phyloP scores from a whole-genome alignment of 176 grass and related monocot species.

The Musa schizocarpa region DNA sequence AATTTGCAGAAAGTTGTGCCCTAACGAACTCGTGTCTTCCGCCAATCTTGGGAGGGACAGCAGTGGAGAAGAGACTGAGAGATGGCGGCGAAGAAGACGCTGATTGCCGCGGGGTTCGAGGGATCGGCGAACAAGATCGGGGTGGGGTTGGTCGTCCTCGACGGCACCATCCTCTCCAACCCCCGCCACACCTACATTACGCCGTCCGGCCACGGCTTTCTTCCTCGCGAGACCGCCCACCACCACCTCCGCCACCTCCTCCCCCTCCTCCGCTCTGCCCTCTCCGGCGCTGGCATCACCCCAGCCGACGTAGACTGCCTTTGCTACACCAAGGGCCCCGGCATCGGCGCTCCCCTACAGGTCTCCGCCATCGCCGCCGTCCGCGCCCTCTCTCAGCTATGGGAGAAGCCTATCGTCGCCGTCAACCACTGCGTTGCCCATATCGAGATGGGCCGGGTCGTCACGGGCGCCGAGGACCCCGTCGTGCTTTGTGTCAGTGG shows the following conservation, averaged over 20 bases:
- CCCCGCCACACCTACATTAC: constrained; percentile 92
- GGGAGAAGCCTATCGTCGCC: constrained; percentile 69
- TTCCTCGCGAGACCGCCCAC: constrained; percentile 79
- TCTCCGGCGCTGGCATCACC: constrained; percentile 29
- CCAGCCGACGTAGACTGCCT: constrained; percentile 61
- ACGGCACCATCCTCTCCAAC: constrained; percentile 74
- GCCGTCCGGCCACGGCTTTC: constrained; percentile 81
- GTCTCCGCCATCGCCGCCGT: constrained; percentile 35
- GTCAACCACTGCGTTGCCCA: constrained; percentile 63
- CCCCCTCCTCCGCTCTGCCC: constrained; percentile 51
- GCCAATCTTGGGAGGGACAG: too few species aligned
- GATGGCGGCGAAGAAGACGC: constrained; percentile 21
- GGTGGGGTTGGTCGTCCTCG: constrained; percentile 62
- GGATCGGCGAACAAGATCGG: constrained; percentile 89
- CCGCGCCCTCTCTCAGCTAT: constrained; percentile 55
- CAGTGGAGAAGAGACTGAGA: too few species aligned
- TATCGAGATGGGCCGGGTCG: constrained; percentile 61
- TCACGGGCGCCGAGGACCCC: constrained; percentile 29
- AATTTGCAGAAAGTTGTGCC: too few species aligned
- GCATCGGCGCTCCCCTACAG: constrained; percentile 86
- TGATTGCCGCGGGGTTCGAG: constrained; percentile 61
- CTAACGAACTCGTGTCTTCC: too few species aligned
- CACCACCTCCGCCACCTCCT: constrained; percentile 47
- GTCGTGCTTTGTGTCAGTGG: constrained; percentile 48
- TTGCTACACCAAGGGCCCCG: constrained; percentile 87